Conservation (phyloP, 192 early-diverging fungal genomes). For the Physocladia obscura region DNA sequence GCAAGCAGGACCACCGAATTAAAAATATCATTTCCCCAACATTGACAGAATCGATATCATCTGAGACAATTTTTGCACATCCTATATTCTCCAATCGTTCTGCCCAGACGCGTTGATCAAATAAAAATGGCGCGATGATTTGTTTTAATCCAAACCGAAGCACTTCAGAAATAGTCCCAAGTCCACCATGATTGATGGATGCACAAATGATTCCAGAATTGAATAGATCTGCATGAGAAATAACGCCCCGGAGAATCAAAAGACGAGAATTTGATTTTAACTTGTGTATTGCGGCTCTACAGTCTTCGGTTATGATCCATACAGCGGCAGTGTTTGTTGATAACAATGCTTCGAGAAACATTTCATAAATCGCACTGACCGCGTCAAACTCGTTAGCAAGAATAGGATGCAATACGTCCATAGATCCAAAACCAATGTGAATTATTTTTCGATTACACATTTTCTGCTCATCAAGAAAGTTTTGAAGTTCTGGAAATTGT, state of each 20-base stretch:
- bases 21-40: not conserved
- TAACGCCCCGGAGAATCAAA: not conserved
- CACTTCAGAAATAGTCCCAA: conserved; percentile 14
- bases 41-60: not conserved
- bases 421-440: conserved; percentile 23
- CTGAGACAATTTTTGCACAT: not conserved
- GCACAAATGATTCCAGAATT: not conserved
- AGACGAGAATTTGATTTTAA: not conserved
- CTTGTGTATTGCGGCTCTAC: not conserved
- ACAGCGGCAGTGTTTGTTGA: not conserved
- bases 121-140: conserved; percentile 16
- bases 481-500: not conserved
- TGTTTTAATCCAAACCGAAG: conserved; percentile 4
- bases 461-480: not conserved
- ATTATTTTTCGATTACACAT: not conserved
- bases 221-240: conserved; percentile 4
- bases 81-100: not conserved
- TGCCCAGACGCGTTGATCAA: conserved; percentile 16
- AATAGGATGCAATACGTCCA: conserved; percentile 3
- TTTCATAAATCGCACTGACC: not conserved
- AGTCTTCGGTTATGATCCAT: conserved; percentile 4
- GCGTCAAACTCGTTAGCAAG: not conserved
- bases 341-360: not conserved
- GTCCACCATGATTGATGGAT: conserved; percentile 12
- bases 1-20: not conserved